These are phyloP conservation scores for Wilcoxina mikolae DNA, from an alignment of 495 filamentous ascomycete genomes.

Conservation along the genomic window DNA sequence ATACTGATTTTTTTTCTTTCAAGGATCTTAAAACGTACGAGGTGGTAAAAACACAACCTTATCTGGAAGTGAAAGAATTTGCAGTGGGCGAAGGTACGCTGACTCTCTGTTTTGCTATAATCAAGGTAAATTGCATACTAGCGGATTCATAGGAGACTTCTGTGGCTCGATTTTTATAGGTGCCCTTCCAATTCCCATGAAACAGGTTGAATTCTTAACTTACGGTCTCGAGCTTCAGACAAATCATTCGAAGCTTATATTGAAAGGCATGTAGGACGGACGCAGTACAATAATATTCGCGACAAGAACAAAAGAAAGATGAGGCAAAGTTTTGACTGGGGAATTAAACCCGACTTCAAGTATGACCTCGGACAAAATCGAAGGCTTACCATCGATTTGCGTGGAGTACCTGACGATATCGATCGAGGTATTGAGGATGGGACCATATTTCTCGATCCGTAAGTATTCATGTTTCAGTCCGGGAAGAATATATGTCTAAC, in stretches of 20 bases:
- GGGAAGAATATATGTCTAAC: too few species aligned
- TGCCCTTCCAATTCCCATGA: background rate
- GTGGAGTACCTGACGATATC: background rate
- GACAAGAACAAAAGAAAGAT: background rate
- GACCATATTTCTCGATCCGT: background rate
- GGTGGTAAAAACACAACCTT: background rate
- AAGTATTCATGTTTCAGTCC: background rate
- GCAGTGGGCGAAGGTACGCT: background rate
- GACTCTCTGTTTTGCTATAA: too few species aligned
- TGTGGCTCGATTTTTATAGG: background rate
- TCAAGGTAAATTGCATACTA: too few species aligned
- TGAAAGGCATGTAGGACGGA: background rate
- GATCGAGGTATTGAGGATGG: background rate
- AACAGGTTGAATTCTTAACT: background rate
- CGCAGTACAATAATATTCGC: background rate
- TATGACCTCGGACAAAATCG: background rate
- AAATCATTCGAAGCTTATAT: background rate
- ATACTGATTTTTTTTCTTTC: background rate
- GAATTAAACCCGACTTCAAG: background rate
- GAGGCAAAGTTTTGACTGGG: background rate
- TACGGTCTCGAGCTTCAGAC: background rate
- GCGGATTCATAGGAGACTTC: too few species aligned
- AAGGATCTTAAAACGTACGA: conserved; percentile 2
- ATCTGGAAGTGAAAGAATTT: background rate
- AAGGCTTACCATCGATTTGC: background rate